These are phyloP conservation scores for Epichloe glyceriae DNA, from an alignment of 2,329 filamentous ascomycete genomes.

Conservation along the genomic window DNA sequence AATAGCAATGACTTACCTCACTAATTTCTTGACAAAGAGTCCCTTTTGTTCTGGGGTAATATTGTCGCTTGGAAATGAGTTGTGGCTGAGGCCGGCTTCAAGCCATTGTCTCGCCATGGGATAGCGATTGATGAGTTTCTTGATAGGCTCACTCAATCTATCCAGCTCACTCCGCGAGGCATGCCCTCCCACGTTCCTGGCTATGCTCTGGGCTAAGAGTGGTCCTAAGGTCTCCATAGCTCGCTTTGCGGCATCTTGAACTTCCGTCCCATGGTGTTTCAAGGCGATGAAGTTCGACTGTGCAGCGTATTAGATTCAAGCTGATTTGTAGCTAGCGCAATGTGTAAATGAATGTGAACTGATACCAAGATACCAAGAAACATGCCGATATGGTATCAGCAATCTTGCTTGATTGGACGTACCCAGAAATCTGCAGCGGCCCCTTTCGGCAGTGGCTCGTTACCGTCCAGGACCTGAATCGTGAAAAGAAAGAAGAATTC, in stretches of 20 bases:
- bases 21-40: conserved; percentile 52
- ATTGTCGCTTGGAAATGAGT: conserved; percentile 45
- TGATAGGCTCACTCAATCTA: conserved; percentile 55
- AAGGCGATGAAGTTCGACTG: conserved; percentile 41
- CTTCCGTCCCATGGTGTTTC: conserved; percentile 27
- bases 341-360: neutral
- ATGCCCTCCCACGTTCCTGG: conserved; percentile 54
- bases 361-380: neutral
- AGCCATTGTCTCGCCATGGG: conserved; percentile 48
- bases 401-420: conserved; percentile 13
- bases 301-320: neutral
- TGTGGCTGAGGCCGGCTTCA: conserved; percentile 41
- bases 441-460: conserved; percentile 63
- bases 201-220: conserved; percentile 42
- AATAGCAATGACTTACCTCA: conserved; percentile 30
- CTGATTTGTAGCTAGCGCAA: neutral
- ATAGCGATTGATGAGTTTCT: conserved; percentile 49
- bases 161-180: conserved; percentile 62
- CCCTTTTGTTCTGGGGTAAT: conserved; percentile 46
- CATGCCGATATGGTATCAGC: neutral
- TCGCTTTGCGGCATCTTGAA: conserved; percentile 30
- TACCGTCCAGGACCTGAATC: conserved; percentile 54
- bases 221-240: conserved; percentile 50
- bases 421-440: conserved; percentile 68
- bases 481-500: conserved; percentile 61